Evolutionary conservation across 768 basidiomycete genomes (phyloP).

Genomic region (Podaxis mareebaensis): DNA sequence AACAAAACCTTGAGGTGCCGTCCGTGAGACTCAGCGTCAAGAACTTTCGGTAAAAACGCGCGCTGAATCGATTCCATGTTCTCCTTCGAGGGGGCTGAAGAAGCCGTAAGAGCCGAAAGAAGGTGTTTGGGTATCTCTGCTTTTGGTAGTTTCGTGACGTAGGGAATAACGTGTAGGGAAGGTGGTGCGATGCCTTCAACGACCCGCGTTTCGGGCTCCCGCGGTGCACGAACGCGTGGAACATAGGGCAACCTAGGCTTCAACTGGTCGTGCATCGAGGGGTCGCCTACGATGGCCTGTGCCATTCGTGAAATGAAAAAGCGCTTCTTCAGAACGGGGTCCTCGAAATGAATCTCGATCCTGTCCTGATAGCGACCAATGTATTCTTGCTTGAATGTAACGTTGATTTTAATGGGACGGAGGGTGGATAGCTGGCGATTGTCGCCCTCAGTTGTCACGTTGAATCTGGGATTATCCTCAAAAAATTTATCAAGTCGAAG

Average conservation of each 20-base stretch:
- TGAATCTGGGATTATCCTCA: slow-evolving; percentile 23
- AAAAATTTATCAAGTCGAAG: not conserved
- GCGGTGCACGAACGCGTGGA: slow-evolving; percentile 33
- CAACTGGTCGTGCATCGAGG: slow-evolving; percentile 44
- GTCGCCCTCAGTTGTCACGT: slow-evolving; percentile 20
- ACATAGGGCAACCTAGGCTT: slow-evolving; percentile 47
- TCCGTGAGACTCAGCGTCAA: slow-evolving; percentile 42
- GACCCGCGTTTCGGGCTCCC: slow-evolving; percentile 34
- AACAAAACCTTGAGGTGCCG: slow-evolving; percentile 52
- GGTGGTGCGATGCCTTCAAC: slow-evolving; percentile 46
- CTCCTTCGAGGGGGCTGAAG: slow-evolving; percentile 28
- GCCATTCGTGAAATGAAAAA: slow-evolving; percentile 52
- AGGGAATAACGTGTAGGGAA: slow-evolving; percentile 41
- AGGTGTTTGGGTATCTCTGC: slow-evolving; percentile 40
- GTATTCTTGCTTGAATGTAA: slow-evolving; percentile 35
- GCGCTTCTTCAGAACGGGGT: slow-evolving; percentile 36
- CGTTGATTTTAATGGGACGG: slow-evolving; percentile 26
- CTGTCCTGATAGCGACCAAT: slow-evolving; percentile 56
- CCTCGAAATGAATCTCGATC: slow-evolving; percentile 53
- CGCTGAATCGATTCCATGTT: slow-evolving; percentile 31
- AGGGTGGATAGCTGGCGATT: slow-evolving; percentile 24
- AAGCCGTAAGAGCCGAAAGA: slow-evolving; percentile 26
- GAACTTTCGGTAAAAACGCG: slow-evolving; percentile 37
- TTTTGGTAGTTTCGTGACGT: slow-evolving; percentile 37
- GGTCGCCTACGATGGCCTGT: slow-evolving; percentile 45